Base-by-base conservation (phyloP, 164 flowering plant genomes). In the Tinospora cordifolia region DNA sequence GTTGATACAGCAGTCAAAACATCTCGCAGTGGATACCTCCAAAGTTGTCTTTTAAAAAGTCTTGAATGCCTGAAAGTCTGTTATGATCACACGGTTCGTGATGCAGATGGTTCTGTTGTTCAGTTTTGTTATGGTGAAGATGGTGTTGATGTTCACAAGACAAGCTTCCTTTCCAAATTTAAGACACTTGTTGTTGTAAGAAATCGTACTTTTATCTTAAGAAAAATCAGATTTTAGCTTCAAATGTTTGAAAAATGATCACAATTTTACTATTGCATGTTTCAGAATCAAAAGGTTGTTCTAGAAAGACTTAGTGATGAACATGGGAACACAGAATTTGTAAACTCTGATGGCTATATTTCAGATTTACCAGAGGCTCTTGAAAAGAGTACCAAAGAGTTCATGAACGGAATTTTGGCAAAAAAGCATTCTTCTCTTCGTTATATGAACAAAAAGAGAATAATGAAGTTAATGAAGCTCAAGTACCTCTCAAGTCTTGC, bases 1-100 rank as follows among this genome's bases (percentile, higher is more conserved):
- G 98, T 95, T 74, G 99, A 95, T 77, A 95, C 99, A 30, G 99
- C 99, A 5, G 92, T 95, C 22, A 95, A 95, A 81, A 95, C 99
- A 78, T 90, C 99, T 69, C 98, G 99, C 10, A 95, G 99, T 85
- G 99, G 99, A 73, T 95, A 95, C 79, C 83, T 95, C 72, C 99
- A 95, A 79, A 83, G 99, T 76, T 92, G 99, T 76, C 80, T 92
- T 25, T 69, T 95, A 69, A 95, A 95, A 81, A 95, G 86, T 78
- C 89, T 95, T 0, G 99, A 95, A 78, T 72, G 86, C 63, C 82
- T 95, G 34, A 92, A 84, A 83, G 88, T 95, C 39, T 69, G 83
- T 69, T 95, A 95, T 80, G 99, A 95, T 79, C 78, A 86, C 74
- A 95, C 96, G 27, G 99, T 92, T 19, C 98, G 99, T 71, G 98